Percentiles rank a stretch among this genome's conserved stretches.
Conservation (phyloP, 1,284 basidiomycete genomes). For the Calocybe gambosa region DNA sequence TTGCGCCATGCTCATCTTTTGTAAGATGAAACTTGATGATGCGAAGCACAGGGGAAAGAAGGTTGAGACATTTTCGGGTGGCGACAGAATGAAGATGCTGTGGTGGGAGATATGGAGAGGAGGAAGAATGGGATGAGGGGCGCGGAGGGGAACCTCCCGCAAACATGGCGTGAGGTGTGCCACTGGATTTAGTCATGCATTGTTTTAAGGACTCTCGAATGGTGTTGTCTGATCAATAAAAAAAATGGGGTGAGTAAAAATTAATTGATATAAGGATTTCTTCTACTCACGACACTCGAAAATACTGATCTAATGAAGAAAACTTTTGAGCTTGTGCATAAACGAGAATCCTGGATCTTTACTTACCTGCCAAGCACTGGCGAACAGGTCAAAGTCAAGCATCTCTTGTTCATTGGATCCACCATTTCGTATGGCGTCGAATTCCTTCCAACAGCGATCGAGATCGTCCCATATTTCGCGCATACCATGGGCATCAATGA, state of each 20-base stretch:
- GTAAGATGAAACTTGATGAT: conserved; percentile 57
- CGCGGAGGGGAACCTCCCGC: conserved; percentile 28
- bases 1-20: conserved; percentile 27
- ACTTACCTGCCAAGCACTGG: conserved; percentile 64
- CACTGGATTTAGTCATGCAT: conserved; percentile 28
- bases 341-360: conserved; percentile 6
- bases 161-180: conserved; percentile 26
- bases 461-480: conserved; percentile 76
- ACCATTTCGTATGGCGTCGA: conserved; percentile 54
- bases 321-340: conserved; percentile 14
- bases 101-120: conserved; percentile 37
- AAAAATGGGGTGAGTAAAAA: too few relatives aligned
- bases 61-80: conserved; percentile 40
- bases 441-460: conserved; percentile 74
- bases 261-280: not conserved
- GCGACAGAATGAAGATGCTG: conserved; percentile 40
- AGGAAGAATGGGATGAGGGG: conserved; percentile 47
- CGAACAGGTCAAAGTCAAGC: conserved; percentile 56
- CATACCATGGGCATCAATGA: conserved; percentile 57
- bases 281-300: conserved; percentile 68
- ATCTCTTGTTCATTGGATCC: conserved; percentile 34
- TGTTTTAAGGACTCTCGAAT: conserved; percentile 61
- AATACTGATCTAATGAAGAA: conserved; percentile 53
- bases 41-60: conserved; percentile 52
- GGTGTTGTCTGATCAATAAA: conserved; percentile 45